phyloP scores from a whole-genome alignment of 768 basidiomycete species.

The Paxillus involutus region DNA sequence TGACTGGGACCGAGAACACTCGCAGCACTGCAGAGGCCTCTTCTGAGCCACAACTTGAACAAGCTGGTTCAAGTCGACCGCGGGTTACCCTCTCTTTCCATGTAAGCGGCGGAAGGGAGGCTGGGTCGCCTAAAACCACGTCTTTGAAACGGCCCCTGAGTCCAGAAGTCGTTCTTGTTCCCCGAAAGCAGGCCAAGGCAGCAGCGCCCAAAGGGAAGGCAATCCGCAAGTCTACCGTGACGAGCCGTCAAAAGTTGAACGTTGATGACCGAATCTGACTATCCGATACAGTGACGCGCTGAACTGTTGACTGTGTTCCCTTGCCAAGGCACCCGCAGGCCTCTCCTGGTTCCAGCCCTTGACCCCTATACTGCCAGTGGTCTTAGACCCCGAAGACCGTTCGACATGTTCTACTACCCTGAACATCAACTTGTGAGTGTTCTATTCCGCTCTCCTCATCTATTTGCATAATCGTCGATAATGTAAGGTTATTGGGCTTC shows the following conservation, averaged over 20 bases:
- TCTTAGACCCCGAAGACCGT: slow-evolving; percentile 14
- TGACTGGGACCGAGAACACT: neutral
- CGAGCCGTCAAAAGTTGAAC: neutral
- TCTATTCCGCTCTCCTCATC: neutral
- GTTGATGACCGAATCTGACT: neutral
- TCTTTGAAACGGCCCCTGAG: slow-evolving; percentile 19
- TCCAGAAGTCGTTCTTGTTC: slow-evolving; percentile 2
- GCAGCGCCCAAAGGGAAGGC: neutral
- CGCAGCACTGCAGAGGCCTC: neutral
- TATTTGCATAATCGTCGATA: neutral
- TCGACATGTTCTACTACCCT: slow-evolving; percentile 24
- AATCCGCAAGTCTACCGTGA: neutral
- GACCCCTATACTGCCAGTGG: slow-evolving; percentile 18
- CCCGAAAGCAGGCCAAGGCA: slow-evolving; percentile 8
- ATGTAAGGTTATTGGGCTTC: slow-evolving; percentile 23
- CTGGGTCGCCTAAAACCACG: neutral
- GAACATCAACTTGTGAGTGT: slow-evolving; percentile 20
- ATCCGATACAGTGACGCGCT: slow-evolving; percentile 16
- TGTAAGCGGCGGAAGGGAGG: neutral
- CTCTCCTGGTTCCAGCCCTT: slow-evolving; percentile 29
- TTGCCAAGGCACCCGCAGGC: slow-evolving; percentile 16
- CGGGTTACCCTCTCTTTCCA: neutral
- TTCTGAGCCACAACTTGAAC: too few species aligned
- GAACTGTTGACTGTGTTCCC: slow-evolving; percentile 24
- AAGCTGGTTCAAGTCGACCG: neutral